phyloP scores from a whole-genome alignment of 495 filamentous ascomycete species.

The Xylaria cubensis region DNA sequence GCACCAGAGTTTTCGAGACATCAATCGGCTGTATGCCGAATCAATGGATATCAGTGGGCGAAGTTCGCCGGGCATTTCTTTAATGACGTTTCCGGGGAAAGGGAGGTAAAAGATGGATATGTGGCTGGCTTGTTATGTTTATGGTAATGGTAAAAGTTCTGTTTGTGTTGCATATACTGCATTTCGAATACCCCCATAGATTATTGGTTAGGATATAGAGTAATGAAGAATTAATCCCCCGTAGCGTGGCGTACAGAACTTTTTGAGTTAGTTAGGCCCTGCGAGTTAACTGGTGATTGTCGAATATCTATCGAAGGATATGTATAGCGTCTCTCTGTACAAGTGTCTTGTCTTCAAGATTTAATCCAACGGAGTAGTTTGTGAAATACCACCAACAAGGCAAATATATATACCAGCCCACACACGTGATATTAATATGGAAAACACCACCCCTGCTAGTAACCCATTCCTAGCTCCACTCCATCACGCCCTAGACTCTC shows the following conservation, averaged over 20 bases:
- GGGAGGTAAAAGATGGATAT: background rate
- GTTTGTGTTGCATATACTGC: slow-evolving; percentile 15
- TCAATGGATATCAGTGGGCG: slow-evolving; percentile 18
- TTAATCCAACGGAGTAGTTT: background rate
- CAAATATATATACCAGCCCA: background rate
- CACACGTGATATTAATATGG: background rate
- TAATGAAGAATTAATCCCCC: slow-evolving; percentile 5
- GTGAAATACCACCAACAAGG: background rate
- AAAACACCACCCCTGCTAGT: background rate
- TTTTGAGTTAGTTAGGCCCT: background rate
- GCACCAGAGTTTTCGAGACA: slow-evolving; percentile 8
- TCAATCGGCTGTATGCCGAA: slow-evolving; percentile 23
- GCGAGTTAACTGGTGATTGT: background rate
- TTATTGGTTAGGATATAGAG: slow-evolving; percentile 26
- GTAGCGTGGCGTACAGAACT: background rate
- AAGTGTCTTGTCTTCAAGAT: background rate
- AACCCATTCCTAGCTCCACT: background rate
- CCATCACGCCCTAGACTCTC: background rate
- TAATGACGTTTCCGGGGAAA: slow-evolving; percentile 24
- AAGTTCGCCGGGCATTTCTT: slow-evolving; percentile 25
- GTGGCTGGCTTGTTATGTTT: slow-evolving; percentile 2
- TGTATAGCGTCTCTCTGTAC: background rate
- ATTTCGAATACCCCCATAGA: slow-evolving; percentile 28
- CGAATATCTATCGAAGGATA: background rate
- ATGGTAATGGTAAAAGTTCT: slow-evolving; percentile 1